phyloP scores from a whole-genome alignment of 2,329 filamentous ascomycete species.

The Macrophomina pseudophaseolina region DNA sequence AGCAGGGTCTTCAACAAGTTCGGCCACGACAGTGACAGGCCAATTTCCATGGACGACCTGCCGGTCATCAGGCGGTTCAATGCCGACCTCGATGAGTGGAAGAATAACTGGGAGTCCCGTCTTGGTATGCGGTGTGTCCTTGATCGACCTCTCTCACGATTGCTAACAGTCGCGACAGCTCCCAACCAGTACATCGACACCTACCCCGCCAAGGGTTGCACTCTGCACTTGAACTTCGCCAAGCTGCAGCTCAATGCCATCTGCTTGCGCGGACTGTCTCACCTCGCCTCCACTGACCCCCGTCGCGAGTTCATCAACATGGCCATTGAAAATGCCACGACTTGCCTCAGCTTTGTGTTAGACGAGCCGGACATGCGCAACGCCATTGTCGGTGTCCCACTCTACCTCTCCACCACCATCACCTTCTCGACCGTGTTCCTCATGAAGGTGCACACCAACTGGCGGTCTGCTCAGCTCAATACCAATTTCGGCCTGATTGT shows the following conservation, averaged over 20 bases:
- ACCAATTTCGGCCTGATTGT: slow-evolving; percentile 40
- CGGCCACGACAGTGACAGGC: slow-evolving; percentile 42
- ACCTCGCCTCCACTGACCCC: slow-evolving; percentile 6
- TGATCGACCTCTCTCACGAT: neutral
- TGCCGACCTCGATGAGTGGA: slow-evolving; percentile 51
- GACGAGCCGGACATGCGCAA: slow-evolving; percentile 42
- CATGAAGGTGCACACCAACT: slow-evolving; percentile 43
- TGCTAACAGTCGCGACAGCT: neutral
- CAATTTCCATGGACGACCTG: slow-evolving; percentile 45
- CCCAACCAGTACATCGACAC: slow-evolving; percentile 37
- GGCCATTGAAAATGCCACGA: slow-evolving; percentile 32
- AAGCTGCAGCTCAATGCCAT: slow-evolving; percentile 47
- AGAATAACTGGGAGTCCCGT: slow-evolving; percentile 44
- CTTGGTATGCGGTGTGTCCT: slow-evolving; percentile 29
- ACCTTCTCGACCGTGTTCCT: slow-evolving; percentile 45
- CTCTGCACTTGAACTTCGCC: slow-evolving; percentile 40
- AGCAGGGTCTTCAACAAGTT: slow-evolving; percentile 42
- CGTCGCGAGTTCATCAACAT: slow-evolving; percentile 30
- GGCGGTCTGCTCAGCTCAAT: slow-evolving; percentile 33
- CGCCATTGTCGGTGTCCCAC: slow-evolving; percentile 41
- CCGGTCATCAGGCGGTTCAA: slow-evolving; percentile 48
- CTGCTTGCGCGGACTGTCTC: slow-evolving; percentile 32
- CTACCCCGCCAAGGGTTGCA: slow-evolving; percentile 34
- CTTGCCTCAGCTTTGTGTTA: slow-evolving; percentile 40
- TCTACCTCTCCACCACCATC: slow-evolving; percentile 48